Conservation (phyloP, 345 rosid species). For the Eucalyptus shirleyi region DNA sequence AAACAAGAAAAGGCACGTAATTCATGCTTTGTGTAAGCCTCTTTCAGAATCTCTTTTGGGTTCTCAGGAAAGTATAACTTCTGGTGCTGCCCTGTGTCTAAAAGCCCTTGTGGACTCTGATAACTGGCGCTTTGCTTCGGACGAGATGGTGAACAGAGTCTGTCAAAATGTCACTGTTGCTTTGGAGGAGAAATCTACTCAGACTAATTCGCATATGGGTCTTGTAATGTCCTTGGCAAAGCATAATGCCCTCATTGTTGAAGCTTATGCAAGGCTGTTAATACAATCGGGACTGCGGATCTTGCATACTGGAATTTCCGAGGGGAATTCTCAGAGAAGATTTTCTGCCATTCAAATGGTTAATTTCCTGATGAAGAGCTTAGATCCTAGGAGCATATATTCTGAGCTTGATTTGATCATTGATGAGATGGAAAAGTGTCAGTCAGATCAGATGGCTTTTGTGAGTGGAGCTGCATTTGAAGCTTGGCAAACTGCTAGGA, state of each 20-base stretch:
- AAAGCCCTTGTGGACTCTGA: constrained; percentile 83
- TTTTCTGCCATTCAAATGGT: constrained; percentile 86
- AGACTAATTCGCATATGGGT: constrained; percentile 63
- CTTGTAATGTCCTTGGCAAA: constrained; percentile 75
- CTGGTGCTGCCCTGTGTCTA: constrained; percentile 88
- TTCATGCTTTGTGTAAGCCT: constrained; percentile 83
- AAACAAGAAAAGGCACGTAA: constrained; percentile 62
- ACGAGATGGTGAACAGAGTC: constrained; percentile 81
- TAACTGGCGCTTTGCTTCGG: constrained; percentile 89
- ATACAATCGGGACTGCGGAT: constrained; percentile 65
- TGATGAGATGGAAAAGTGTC: constrained; percentile 74
- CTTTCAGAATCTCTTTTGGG: constrained; percentile 67
- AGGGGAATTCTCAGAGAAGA: constrained; percentile 70
- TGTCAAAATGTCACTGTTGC: constrained; percentile 82
- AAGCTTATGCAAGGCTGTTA: constrained; percentile 84
- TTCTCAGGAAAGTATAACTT: constrained; percentile 67
- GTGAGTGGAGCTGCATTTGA: constrained; percentile 88
- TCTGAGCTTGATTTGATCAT: constrained; percentile 66
- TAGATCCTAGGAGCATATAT: constrained; percentile 64
- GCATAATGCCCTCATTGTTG: constrained; percentile 75
- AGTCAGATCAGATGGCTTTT: constrained; percentile 75
- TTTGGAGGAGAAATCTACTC: constrained; percentile 58
- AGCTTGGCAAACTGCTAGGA: constrained; percentile 73
- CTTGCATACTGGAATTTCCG: constrained; percentile 33
- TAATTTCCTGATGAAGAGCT: constrained; percentile 69